Base-by-base conservation (phyloP, 1,284 basidiomycete species). In the Porphyrellus sp. region DNA sequence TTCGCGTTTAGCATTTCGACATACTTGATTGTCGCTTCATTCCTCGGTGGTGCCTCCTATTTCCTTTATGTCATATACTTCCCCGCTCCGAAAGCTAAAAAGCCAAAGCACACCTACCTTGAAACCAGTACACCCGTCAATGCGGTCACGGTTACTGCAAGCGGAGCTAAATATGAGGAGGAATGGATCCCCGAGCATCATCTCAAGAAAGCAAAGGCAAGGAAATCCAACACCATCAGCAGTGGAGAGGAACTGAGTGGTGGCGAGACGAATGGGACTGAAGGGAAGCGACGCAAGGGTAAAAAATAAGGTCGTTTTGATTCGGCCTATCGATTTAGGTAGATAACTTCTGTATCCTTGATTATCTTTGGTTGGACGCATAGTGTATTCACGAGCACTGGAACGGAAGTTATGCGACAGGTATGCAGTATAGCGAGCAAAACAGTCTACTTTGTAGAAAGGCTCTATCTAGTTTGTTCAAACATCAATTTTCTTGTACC, bases 171-270 rank as follows among this genome's bases (percentile, higher is more conserved):
- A 46, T 93, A 93, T 62, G 83, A 92, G 63, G 91, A 94, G 67
- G 91, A 94, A 64, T 95, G 92, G 92, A 94, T 95, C 63, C 92
- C 92, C 16, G 86, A 85, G 60, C 86, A 91, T 62, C 91, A 93
- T 63, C 73, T 93, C 58, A 86, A 82, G 74, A 88, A 89, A 70
- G 57, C 73, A 33, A 87, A 82, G 70, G 65, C 71, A 20, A 70
- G 71, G 48, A 83, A 79, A 65, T 74, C 76, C 42, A 69, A 70
- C 47, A 63, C 58, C 46, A 53, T 75, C 63, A 82, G 77, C 49
- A 86, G 85, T 57, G 87, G 79, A 30, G 87, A 89, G 54, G 86
- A 90, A 60, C 63, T 79, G 41, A 88, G 84, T 55, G 81, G 77
- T 13, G 73, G 70, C 2, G 84, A 86, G 63, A 64, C 73, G 13